A percentile compares a stretch with the other conserved stretches of the same genome.
Evolutionary conservation across 305 asterid genomes (phyloP).

Genomic region (Fraxinus albicans): DNA sequence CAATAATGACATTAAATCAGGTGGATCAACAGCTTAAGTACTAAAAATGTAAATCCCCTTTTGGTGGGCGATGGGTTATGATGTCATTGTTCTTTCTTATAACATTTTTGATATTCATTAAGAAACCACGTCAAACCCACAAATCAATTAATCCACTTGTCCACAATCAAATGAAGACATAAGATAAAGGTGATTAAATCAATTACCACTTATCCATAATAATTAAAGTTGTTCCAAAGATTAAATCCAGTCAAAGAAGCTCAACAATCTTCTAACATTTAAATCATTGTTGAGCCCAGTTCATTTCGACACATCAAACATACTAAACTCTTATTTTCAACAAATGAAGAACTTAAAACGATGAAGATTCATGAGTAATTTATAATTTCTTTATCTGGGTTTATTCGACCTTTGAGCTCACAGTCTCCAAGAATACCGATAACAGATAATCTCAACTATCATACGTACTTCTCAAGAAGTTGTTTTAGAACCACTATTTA

Average conservation of each 20-base stretch:
- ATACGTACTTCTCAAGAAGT: neutral
- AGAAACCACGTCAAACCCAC: neutral
- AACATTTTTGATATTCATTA: conserved; percentile 12
- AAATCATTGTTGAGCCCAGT: neutral
- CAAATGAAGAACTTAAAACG: neutral
- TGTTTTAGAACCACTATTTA: neutral
- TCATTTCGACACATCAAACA: no score
- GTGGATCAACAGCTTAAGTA: conserved; percentile 13
- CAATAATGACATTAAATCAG: conserved; percentile 10
- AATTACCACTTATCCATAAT: conserved; percentile 20
- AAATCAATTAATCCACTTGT: neutral
- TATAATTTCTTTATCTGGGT: neutral
- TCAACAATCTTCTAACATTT: neutral
- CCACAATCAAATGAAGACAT: neutral
- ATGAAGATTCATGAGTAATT: neutral
- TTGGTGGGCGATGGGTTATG: conserved; percentile 19
- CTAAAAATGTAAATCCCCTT: neutral
- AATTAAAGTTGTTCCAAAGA: conserved; percentile 11
- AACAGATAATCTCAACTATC: neutral
- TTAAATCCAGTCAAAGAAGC: conserved; percentile 4
- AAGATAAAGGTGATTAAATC: neutral
- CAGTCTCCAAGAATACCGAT: neutral
- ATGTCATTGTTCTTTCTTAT: conserved; percentile 3
- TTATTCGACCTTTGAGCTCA: neutral
- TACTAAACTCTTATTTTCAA: no score